Evolutionary conservation across 371 early-diverging fungal genomes (phyloP).

Genomic region (Basidiobolus meristosporus): DNA sequence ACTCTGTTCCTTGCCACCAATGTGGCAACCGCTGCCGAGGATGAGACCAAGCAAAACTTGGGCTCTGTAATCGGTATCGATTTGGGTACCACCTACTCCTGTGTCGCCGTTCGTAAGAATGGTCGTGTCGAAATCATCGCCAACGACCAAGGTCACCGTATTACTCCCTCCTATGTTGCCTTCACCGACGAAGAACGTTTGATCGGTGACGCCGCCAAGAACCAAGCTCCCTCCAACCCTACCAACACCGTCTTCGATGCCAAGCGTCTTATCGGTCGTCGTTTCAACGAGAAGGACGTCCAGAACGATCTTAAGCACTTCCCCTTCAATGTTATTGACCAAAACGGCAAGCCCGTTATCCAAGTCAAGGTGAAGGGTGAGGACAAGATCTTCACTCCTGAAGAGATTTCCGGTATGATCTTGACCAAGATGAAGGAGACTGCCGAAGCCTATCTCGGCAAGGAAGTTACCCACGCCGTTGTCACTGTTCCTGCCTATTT

Average conservation of each 20-base stretch:
- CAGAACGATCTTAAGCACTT: conserved; percentile 77
- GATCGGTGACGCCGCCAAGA: too few species aligned
- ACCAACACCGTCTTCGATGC: conserved; percentile 82
- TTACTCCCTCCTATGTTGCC: conserved; percentile 93
- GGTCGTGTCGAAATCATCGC: conserved; percentile 85
- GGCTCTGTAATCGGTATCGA: conserved; percentile 95
- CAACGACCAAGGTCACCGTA: conserved; percentile 89
- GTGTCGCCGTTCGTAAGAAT: conserved; percentile 94
- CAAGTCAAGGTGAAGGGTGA: conserved; percentile 67
- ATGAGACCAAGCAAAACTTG: too few species aligned
- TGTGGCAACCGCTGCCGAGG: too few species aligned
- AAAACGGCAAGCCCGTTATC: conserved; percentile 64
- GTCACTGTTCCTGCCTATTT: too few species aligned
- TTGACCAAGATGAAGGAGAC: too few species aligned
- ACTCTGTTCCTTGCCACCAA: too few species aligned
- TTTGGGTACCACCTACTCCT: conserved; percentile 99
- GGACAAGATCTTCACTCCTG: conserved; percentile 86
- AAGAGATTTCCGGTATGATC: conserved; percentile 88
- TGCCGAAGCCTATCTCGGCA: too few species aligned
- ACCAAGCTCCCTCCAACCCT: conserved; percentile 55
- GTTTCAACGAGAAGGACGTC: conserved; percentile 65
- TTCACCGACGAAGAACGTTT: conserved; percentile 75
- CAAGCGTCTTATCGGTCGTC: conserved; percentile 88
- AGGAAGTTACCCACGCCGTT: too few species aligned
- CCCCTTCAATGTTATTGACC: conserved; percentile 72